Percentiles rank a stretch among this genome's conserved stretches.
These are phyloP conservation scores for Zarea fungicola DNA, from an alignment of 2,329 filamentous ascomycete genomes.

Conservation along the genomic window DNA sequence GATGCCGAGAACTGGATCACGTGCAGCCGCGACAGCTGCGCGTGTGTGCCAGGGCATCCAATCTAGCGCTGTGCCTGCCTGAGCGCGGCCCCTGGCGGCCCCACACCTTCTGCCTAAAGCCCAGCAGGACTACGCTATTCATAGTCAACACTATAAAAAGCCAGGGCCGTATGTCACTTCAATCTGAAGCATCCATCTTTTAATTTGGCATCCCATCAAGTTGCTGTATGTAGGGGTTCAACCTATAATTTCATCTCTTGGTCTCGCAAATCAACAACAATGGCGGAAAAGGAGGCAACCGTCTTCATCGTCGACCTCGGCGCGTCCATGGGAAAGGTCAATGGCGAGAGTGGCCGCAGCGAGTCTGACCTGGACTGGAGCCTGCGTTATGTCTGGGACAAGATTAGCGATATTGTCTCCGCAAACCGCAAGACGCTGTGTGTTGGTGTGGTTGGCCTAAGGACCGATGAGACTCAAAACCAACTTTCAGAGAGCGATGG, in stretches of 20 bases:
- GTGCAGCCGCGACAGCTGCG: constrained; percentile 9
- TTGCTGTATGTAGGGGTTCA: no score
- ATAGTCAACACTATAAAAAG: constrained; percentile 3
- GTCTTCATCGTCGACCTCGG: constrained; percentile 90
- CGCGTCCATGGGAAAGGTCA: constrained; percentile 70
- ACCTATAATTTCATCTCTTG: neutral
- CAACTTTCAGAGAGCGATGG: constrained; percentile 61
- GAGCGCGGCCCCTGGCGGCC: neutral
- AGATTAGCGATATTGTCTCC: constrained; percentile 64
- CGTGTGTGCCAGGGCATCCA: constrained; percentile 1
- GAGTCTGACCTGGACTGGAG: constrained; percentile 84
- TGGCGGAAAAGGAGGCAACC: constrained; percentile 91
- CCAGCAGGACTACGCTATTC: neutral
- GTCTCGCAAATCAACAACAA: constrained; percentile 34
- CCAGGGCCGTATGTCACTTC: neutral
- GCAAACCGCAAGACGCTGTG: constrained; percentile 63
- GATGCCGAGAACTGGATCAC: constrained; percentile 5
- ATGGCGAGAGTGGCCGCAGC: constrained; percentile 62
- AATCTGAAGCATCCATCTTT: neutral
- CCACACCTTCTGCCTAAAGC: constrained; percentile 14
- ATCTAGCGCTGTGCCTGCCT: neutral
- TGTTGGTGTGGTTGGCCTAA: constrained; percentile 74
- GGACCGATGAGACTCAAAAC: constrained; percentile 73
- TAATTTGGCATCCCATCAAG: neutral
- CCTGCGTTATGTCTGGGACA: constrained; percentile 93